Percentiles rank a stretch among this genome's conserved stretches.
phyloP scores from a whole-genome alignment of 805 yeast species.

The Suhomyces faveliae region DNA sequence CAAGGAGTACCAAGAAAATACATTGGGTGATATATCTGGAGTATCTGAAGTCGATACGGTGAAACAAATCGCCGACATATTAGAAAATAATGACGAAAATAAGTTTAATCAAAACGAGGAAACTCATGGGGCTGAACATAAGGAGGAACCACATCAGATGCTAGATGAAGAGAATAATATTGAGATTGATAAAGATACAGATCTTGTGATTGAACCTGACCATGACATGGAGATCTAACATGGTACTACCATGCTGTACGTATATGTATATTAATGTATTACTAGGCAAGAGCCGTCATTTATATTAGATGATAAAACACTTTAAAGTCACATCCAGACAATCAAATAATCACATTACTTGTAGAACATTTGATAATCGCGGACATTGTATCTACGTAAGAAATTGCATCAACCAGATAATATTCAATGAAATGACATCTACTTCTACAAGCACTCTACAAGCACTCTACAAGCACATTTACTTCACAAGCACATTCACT shows the following conservation, averaged over 20 bases:
- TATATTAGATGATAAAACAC: too few relatives aligned
- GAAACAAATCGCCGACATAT: conserved; percentile 4
- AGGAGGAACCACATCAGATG: background rate
- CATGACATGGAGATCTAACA: background rate
- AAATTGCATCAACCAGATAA: too few relatives aligned
- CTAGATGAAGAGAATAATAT: background rate
- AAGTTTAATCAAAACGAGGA: background rate
- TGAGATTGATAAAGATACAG: background rate
- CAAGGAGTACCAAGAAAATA: background rate
- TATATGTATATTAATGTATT: conserved; percentile 1
- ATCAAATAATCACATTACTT: too few relatives aligned
- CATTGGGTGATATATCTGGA: conserved; percentile 14
- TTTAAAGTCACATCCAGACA: too few relatives aligned
- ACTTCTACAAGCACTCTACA: too few relatives aligned
- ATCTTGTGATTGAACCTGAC: background rate
- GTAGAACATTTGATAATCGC: too few relatives aligned
- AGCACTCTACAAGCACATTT: too few relatives aligned
- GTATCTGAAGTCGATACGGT: conserved; percentile 17
- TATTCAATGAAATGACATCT: too few relatives aligned
- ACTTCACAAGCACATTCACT: too few relatives aligned
- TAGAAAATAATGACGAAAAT: background rate
- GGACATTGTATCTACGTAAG: too few relatives aligned
- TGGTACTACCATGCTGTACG: background rate
- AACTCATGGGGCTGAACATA: background rate
- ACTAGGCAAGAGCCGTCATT: background rate